These are phyloP conservation scores for Acorus calamus DNA, from an alignment of 106 monocot species.

Conservation along the genomic window DNA sequence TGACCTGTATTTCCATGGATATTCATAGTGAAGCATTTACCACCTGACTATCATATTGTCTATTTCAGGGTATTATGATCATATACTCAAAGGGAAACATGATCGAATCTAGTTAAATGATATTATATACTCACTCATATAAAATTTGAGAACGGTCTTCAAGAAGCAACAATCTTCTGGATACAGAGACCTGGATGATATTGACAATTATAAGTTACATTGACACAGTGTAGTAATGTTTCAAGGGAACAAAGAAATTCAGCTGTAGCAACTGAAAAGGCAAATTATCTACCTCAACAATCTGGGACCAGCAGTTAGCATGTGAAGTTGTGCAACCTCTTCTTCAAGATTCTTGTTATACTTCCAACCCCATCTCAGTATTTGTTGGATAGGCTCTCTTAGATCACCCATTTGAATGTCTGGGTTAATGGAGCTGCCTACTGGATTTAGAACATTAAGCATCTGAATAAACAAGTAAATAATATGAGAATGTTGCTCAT, in stretches of 20 bases:
- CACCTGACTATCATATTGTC: no score
- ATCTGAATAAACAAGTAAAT: slow-evolving; percentile 27
- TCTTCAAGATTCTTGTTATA: slow-evolving; percentile 95
- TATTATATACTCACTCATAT: slow-evolving; percentile 52
- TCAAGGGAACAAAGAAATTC: no score
- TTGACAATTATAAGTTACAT: no score
- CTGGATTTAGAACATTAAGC: slow-evolving; percentile 19
- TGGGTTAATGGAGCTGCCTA: slow-evolving; percentile 26
- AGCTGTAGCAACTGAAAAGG: background rate
- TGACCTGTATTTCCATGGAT: no score
- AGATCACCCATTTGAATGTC: slow-evolving; percentile 39
- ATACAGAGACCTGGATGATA: slow-evolving; percentile 58
- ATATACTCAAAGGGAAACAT: no score
- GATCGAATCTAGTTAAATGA: background rate
- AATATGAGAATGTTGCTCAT: background rate
- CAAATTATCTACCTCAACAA: slow-evolving; percentile 58
- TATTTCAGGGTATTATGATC: no score
- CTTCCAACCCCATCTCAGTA: slow-evolving; percentile 87
- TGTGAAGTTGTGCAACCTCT: slow-evolving; percentile 90
- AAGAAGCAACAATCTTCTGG: slow-evolving; percentile 79
- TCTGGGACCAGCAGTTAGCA: slow-evolving; percentile 86
- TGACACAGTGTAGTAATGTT: no score
- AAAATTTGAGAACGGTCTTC: slow-evolving; percentile 69
- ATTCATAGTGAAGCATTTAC: no score
- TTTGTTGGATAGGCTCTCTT: slow-evolving; percentile 57